These are phyloP conservation scores for Ustilago crameri DNA, from an alignment of 1,284 basidiomycete species.

Conservation along the genomic window DNA sequence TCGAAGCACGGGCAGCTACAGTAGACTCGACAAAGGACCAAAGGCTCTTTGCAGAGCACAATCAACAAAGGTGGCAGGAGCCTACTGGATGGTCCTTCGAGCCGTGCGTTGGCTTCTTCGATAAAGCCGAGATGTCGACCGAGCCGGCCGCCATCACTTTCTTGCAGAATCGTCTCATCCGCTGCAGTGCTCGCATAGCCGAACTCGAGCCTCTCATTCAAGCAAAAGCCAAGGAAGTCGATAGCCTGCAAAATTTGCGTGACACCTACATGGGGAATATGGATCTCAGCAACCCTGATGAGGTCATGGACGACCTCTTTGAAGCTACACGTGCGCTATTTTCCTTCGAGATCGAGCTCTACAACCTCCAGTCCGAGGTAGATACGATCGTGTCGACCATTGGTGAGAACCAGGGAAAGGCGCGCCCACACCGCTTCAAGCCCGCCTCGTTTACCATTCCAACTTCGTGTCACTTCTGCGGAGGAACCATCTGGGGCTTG, in stretches of 20 bases:
- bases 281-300: constrained; percentile 48
- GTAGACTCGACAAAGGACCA: constrained; percentile 41
- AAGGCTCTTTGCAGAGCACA: constrained; percentile 44
- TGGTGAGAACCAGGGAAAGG: constrained; percentile 47
- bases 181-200: constrained; percentile 30
- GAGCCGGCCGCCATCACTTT: constrained; percentile 39
- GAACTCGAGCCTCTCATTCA: constrained; percentile 42
- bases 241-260: constrained; percentile 48
- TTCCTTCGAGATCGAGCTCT: constrained; percentile 40
- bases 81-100: constrained; percentile 50
- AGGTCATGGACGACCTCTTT: constrained; percentile 55
- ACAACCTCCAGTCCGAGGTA: constrained; percentile 41
- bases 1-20: constrained; percentile 16
- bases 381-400: constrained; percentile 38
- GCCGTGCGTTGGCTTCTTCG: constrained; percentile 58
- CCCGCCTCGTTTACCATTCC: constrained; percentile 55
- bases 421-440: constrained; percentile 56
- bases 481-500: constrained; percentile 54
- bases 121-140: constrained; percentile 51
- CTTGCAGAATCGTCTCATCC: constrained; percentile 52
- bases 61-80: constrained; percentile 49
- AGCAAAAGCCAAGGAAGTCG: constrained; percentile 45
- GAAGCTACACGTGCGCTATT: constrained; percentile 31
- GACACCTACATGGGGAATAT: constrained; percentile 45
- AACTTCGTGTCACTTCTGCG: constrained; percentile 53